A percentile compares a stretch with the other conserved stretches of the same genome.
Conservation (phyloP, 306 rosid genomes). For the Dalbergia oliveri region DNA sequence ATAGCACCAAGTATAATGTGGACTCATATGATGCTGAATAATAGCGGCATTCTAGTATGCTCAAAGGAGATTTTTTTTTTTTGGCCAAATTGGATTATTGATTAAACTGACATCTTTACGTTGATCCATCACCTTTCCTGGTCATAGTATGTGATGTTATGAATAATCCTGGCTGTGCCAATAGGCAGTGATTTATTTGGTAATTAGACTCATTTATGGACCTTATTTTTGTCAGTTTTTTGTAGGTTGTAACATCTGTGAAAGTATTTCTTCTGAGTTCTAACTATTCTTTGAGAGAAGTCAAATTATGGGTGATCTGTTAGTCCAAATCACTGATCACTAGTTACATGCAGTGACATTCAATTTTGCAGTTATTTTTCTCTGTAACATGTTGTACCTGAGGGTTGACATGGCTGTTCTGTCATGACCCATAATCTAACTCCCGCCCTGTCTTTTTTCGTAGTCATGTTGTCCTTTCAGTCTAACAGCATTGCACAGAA, state of each 20-base stretch:
- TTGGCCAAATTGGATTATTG: neutral
- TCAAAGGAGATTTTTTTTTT: neutral
- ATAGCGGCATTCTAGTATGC: conserved; percentile 21
- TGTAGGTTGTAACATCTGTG: neutral
- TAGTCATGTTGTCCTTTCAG: neutral
- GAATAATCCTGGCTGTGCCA: neutral
- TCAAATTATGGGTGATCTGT: neutral
- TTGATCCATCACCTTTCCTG: conserved; percentile 1
- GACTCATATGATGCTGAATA: conserved; percentile 10
- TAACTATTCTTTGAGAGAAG: conserved; percentile 4
- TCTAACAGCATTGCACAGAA: conserved; percentile 8
- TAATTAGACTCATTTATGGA: conserved; percentile 3
- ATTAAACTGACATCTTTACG: conserved; percentile 2
- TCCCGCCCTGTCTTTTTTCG: neutral
- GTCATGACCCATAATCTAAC: neutral
- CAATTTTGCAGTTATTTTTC: conserved; percentile 26
- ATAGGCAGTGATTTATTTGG: neutral
- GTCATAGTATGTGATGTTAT: neutral
- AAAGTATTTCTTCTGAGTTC: neutral
- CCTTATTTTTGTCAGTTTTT: conserved; percentile 1
- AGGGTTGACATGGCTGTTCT: neutral
- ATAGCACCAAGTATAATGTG: conserved; percentile 9
- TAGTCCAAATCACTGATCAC: neutral
- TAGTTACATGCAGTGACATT: neutral
- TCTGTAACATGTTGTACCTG: neutral